Evolutionary conservation across 495 filamentous ascomycete species (phyloP).

Genomic region (Pseudoneurospora amorphoporcata): DNA sequence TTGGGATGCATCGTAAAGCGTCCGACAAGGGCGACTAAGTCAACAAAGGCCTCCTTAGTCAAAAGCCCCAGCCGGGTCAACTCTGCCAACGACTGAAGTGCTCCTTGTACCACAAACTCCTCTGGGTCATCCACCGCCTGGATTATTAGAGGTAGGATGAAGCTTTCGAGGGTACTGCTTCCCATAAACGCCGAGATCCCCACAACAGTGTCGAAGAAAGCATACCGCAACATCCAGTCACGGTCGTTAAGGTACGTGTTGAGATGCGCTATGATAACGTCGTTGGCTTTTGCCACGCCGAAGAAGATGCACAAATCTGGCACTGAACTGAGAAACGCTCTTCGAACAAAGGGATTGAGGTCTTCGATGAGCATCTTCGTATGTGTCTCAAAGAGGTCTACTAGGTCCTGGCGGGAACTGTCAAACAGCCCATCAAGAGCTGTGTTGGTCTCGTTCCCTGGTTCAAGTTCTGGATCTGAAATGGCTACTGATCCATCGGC

Average conservation of each 20-base stretch:
- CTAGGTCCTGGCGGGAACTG: slow-evolving; percentile 62
- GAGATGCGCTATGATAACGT: slow-evolving; percentile 87
- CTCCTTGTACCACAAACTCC: slow-evolving; percentile 88
- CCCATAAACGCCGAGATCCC: slow-evolving; percentile 89
- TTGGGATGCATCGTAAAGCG: slow-evolving; percentile 91
- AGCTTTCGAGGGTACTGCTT: slow-evolving; percentile 80
- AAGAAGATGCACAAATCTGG: slow-evolving; percentile 92
- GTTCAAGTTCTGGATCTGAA: slow-evolving; percentile 72
- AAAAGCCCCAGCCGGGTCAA: slow-evolving; percentile 84
- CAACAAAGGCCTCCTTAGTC: slow-evolving; percentile 74
- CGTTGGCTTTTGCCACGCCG: slow-evolving; percentile 76
- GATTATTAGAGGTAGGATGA: slow-evolving; percentile 91
- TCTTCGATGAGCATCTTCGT: slow-evolving; percentile 88
- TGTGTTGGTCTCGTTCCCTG: slow-evolving; percentile 44
- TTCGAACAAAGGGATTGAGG: slow-evolving; percentile 72
- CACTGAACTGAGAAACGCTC: slow-evolving; percentile 90
- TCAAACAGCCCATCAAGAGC: slow-evolving; percentile 78
- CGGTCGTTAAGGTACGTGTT: slow-evolving; percentile 97
- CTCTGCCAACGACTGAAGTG: slow-evolving; percentile 76
- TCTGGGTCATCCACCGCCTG: slow-evolving; percentile 94
- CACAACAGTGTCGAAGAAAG: slow-evolving; percentile 92
- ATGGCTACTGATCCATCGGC: slow-evolving; percentile 74
- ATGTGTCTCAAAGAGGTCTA: slow-evolving; percentile 72
- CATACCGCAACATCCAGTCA: slow-evolving; percentile 93
- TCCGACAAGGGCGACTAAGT: slow-evolving; percentile 67